Base-by-base conservation (phyloP, 768 basidiomycete genomes). In the Lactarius tabidus region DNA sequence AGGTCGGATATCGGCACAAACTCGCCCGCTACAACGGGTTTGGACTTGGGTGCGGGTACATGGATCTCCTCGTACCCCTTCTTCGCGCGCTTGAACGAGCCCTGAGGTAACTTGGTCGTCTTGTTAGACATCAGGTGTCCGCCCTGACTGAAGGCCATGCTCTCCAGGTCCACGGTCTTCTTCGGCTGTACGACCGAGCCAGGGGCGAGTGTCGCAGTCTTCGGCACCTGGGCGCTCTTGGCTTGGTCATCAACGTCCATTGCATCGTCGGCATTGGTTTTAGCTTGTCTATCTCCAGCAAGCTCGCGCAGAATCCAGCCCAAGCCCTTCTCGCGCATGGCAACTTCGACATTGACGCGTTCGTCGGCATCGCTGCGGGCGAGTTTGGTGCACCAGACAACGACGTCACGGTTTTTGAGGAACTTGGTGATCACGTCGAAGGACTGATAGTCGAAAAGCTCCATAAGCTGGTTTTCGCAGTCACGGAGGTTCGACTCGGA, bases 41-140 rank as follows among this genome's bases (percentile, higher is more conserved):
- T 86, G 65, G 87, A 82, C 79, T 95, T 95, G 12, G 95, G 95
- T 0, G 92, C 89, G 5, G 95, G 95, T 1, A 99, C 92, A 68
- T 98, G 95, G 36, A 99, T 95, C 75, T 99, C 97, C 74, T 98
- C 97, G 74, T 91, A 98, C 1, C 97, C 95, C 75, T 99, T 99
- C 77, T 90, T 88, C 20, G 91, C 84, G 54, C 96, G 89, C 78
- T 98, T 98, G 83, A 98, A 95, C 18, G 95, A 97, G 5, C 97
- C 97, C 45, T 97, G 94, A 0, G 97, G 97, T 3, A 98, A 86
- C 74, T 95, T 97, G 78, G 90, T 92, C 78, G 98, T 98, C 78
- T 98, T 98, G 80, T 98, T 98, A 18, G 93, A 93, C 96, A 98
- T 99, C 66, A 98, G 79, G 66, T 98, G 95, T 0, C 93, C 95